phyloP scores from a whole-genome alignment of 2,329 filamentous ascomycete genomes.

The Penicillium olsonii region DNA sequence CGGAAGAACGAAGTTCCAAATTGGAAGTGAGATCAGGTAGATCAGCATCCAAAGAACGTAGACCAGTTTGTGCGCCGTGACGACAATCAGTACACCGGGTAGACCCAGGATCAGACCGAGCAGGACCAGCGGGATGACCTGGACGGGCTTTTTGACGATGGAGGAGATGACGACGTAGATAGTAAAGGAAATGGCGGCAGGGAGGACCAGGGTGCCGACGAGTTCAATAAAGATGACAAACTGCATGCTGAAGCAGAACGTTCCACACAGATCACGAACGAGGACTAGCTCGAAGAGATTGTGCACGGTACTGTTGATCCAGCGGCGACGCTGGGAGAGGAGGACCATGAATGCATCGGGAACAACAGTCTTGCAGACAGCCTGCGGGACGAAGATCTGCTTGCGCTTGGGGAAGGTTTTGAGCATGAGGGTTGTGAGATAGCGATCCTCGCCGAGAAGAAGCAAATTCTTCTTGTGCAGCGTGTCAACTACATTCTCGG shows the following conservation, averaged over 20 bases:
- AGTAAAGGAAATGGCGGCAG: constrained; percentile 94
- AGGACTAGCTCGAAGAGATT: constrained; percentile 97
- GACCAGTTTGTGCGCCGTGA: constrained; percentile 89
- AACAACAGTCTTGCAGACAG: constrained; percentile 97
- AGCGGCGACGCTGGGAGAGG: constrained; percentile 89
- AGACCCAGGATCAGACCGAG: constrained; percentile 90
- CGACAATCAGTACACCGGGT: constrained; percentile 83
- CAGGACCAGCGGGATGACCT: constrained; percentile 87
- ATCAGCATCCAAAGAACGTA: constrained; percentile 98
- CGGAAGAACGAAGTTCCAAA: constrained; percentile 97
- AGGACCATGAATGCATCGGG: constrained; percentile 90
- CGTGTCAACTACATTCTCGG: constrained; percentile 97
- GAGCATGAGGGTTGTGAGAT: constrained; percentile 94
- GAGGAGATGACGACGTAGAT: constrained; percentile 92
- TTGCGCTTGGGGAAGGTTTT: constrained; percentile 99
- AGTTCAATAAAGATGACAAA: constrained; percentile 97
- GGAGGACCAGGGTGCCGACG: constrained; percentile 88
- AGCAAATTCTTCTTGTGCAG: constrained; percentile 97
- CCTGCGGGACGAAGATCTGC: constrained; percentile 97
- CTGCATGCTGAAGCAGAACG: constrained; percentile 99
- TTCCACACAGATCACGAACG: constrained; percentile 93
- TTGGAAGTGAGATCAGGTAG: constrained; percentile 86
- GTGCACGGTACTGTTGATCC: constrained; percentile 99
- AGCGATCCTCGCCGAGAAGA: constrained; percentile 89
- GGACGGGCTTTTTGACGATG: constrained; percentile 73